These are phyloP conservation scores for Sordariomycetes sp. DNA, from an alignment of 2,329 filamentous ascomycete species.

Conservation along the genomic window DNA sequence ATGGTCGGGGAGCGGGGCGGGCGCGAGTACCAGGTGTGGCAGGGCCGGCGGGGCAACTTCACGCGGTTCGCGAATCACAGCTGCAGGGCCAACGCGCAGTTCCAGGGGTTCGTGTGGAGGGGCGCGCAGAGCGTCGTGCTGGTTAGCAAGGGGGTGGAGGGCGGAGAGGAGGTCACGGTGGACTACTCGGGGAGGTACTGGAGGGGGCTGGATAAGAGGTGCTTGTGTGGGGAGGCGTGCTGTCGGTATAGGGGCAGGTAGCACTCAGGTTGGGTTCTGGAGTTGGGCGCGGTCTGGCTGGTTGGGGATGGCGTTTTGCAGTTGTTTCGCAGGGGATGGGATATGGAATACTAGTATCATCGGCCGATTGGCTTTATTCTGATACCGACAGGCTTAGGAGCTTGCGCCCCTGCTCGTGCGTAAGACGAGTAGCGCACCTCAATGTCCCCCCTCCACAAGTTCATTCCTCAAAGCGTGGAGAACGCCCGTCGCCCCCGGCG, in stretches of 20 bases:
- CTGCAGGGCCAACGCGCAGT: constrained; percentile 45
- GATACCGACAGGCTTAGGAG: too few relatives aligned
- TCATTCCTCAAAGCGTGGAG: neutral
- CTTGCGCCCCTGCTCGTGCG: too few relatives aligned
- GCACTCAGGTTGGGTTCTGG: neutral
- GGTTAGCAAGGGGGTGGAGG: constrained; percentile 42
- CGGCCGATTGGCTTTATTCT: too few relatives aligned
- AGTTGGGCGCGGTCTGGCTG: neutral
- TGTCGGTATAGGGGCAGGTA: constrained; percentile 28
- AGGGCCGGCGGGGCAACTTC: constrained; percentile 43
- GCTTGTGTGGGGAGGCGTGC: constrained; percentile 40
- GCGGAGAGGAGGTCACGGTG: constrained; percentile 43
- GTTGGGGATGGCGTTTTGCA: too few relatives aligned
- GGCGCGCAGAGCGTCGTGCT: constrained; percentile 42
- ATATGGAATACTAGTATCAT: too few relatives aligned
- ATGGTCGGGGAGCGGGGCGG: constrained; percentile 33
- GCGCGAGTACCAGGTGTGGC: constrained; percentile 43
- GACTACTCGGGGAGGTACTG: constrained; percentile 50
- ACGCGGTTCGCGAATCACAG: constrained; percentile 50
- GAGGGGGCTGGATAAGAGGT: constrained; percentile 42
- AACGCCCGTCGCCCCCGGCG: neutral
- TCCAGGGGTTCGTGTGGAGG: constrained; percentile 45
- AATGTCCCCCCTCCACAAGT: too few relatives aligned
- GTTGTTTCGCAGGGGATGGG: too few relatives aligned
- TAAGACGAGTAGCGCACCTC: too few relatives aligned